Evolutionary conservation across 345 rosid species (phyloP).

Genomic region (Lenwebbia sp.): DNA sequence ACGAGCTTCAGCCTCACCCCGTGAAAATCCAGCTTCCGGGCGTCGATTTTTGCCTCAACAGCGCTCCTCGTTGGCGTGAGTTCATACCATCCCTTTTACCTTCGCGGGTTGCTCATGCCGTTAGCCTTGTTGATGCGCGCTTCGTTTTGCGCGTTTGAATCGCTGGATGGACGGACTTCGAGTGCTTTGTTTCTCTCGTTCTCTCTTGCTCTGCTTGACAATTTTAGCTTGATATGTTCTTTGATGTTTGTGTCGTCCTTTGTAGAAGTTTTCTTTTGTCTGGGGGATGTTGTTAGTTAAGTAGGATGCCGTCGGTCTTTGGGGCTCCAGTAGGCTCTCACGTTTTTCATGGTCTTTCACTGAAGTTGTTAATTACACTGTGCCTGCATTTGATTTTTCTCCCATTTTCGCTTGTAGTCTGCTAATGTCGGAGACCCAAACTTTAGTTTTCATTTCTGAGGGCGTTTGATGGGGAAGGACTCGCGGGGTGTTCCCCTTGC

Average conservation of each 20-base stretch:
- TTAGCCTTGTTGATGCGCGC: not conserved
- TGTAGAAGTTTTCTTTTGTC: not conserved
- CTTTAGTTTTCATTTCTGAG: not conserved
- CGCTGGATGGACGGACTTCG: not conserved
- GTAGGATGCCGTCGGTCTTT: not conserved
- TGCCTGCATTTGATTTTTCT: not conserved
- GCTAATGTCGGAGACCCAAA: not conserved
- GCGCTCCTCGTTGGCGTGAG: slow-evolving; percentile 80
- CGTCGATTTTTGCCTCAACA: slow-evolving; percentile 60
- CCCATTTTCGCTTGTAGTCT: not conserved
- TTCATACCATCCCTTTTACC: not conserved
- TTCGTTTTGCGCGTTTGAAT: not conserved
- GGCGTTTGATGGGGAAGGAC: not conserved
- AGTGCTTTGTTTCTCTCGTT: not conserved
- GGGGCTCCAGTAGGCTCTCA: not conserved
- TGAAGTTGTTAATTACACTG: not conserved
- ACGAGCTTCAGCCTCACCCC: slow-evolving; percentile 71
- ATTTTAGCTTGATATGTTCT: not conserved
- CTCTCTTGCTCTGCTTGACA: not conserved
- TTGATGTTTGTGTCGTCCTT: not conserved
- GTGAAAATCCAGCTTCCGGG: slow-evolving; percentile 85
- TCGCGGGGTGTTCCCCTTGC: not conserved
- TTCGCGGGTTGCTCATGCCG: not conserved
- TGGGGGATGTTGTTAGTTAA: not conserved
- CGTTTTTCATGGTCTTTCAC: not conserved